phyloP scores from a whole-genome alignment of 176 grass and related monocot species.

The Oryza meridionalis region DNA sequence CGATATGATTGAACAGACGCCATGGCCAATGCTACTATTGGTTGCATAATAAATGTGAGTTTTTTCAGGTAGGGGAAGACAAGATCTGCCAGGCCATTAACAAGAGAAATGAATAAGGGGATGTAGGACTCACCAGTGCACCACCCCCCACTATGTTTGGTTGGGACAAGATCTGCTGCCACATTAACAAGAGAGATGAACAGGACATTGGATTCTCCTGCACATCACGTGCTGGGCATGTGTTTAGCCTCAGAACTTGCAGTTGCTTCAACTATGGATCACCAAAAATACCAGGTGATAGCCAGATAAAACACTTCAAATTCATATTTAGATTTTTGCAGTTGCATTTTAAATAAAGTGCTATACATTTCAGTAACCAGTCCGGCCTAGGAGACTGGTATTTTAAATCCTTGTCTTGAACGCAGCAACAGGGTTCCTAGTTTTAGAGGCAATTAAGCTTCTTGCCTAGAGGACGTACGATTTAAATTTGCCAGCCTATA shows the following conservation, averaged over 20 bases:
- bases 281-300: not conserved
- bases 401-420: not conserved
- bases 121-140: not conserved
- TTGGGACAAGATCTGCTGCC: conserved; percentile 31
- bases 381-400: too few relatives aligned
- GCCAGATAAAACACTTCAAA: not conserved
- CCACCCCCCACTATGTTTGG: not conserved
- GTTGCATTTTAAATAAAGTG: not conserved
- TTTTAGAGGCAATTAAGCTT: not conserved
- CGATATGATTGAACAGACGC: not conserved
- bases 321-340: not conserved
- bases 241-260: conserved; percentile 1
- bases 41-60: not conserved
- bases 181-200: conserved; percentile 31
- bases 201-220: conserved; percentile 30
- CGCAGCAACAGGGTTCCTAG: too few relatives aligned
- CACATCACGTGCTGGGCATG: conserved; percentile 27
- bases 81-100: conserved; percentile 38
- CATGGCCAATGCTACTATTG: not conserved
- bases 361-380: too few relatives aligned
- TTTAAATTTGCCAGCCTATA: not conserved
- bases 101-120: not conserved
- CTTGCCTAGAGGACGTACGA: not conserved
- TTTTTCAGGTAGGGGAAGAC: not conserved
- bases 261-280: not conserved